Evolutionary conservation across 768 basidiomycete species (phyloP), one percentile per base, ranked within the genome.

Genomic region (Suillus subalutaceus): DNA sequence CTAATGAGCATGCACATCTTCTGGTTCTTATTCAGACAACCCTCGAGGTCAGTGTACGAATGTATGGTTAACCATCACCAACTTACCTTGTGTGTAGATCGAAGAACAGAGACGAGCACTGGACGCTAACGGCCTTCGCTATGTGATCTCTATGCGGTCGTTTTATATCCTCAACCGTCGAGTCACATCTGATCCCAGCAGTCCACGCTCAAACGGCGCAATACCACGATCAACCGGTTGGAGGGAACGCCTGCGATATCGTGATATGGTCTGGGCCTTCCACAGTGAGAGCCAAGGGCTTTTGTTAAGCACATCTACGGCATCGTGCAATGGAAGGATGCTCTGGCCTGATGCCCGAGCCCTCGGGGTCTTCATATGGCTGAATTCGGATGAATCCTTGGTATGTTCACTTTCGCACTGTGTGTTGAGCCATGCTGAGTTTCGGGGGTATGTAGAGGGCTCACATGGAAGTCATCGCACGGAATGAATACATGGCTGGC

Each of bases 201-300:
- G 84, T 55, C 85, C 85, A 43, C 73, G 76, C 30, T 84, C 84
- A 9, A 80, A 76, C 2, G 81, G 75, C 41, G 69, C 75, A 1
- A 73, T 81, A 16, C 80, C 81, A n/a, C 79, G 80, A 43, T 79
- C 79, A 68, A 84, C 86, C 48, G 88, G 84, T 37, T 83, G 86
- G 70, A 81, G 93, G 71, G 88, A 90, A 72, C 85, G 94, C n/a
- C 83, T 97, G 57, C 88, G 93, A 26, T 96, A 92, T 77, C 88
- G 97, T 41, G 97, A 99, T 76, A 94, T 98, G 81, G 84, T 98
- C 35, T 99, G 97, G 96, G 97, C 96, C 0, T 96, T 91, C 74
- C 92, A 97, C 71, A 97, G 96, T 73, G 95, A 97, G 77, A 93
- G 90, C 72, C 96, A 99, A 72, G 94, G 92, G 20, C 76, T 98